These are phyloP conservation scores for Acidiella bohemica DNA, from an alignment of 495 filamentous ascomycete species.

Conservation along the genomic window DNA sequence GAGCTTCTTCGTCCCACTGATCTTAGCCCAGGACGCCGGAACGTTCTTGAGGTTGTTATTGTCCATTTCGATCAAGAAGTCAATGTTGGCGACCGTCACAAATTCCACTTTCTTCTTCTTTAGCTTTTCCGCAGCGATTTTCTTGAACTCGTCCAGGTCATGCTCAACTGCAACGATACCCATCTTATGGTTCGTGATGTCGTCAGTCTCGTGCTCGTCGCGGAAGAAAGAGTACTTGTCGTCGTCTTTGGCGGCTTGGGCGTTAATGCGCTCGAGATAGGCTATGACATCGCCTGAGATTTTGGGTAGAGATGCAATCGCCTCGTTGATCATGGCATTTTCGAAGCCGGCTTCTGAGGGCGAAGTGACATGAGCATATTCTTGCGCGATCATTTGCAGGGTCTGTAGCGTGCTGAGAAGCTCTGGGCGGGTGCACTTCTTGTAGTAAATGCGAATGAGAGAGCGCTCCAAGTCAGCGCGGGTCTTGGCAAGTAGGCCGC, in stretches of 20 bases:
- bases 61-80: constrained; percentile 84
- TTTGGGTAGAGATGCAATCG: constrained; percentile 61
- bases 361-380: constrained; percentile 52
- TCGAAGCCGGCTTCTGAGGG: constrained; percentile 59
- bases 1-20: constrained; percentile 83
- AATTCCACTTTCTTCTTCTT: constrained; percentile 63
- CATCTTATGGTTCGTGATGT: constrained; percentile 74
- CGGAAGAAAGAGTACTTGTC: constrained; percentile 93
- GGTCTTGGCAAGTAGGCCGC: constrained; percentile 51
- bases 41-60: constrained; percentile 71
- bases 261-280: constrained; percentile 75
- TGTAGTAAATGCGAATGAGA: constrained; percentile 88
- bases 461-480: constrained; percentile 80
- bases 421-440: constrained; percentile 72
- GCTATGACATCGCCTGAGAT: constrained; percentile 55
- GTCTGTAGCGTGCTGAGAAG: constrained; percentile 74
- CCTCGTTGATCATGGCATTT: constrained; percentile 54
- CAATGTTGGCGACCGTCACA: constrained; percentile 71
- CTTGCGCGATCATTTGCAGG: constrained; percentile 62
- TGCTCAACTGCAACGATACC: constrained; percentile 84
- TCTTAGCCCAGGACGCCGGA: constrained; percentile 86
- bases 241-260: constrained; percentile 66
- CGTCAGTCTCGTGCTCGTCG: constrained; percentile 71
- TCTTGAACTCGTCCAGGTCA: constrained; percentile 64
- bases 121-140: constrained; percentile 53